A percentile compares a stretch with the other conserved stretches of the same genome.
Evolutionary conservation across 148 eudicot species (phyloP).

Genomic region (Fagopyrum esculentum): DNA sequence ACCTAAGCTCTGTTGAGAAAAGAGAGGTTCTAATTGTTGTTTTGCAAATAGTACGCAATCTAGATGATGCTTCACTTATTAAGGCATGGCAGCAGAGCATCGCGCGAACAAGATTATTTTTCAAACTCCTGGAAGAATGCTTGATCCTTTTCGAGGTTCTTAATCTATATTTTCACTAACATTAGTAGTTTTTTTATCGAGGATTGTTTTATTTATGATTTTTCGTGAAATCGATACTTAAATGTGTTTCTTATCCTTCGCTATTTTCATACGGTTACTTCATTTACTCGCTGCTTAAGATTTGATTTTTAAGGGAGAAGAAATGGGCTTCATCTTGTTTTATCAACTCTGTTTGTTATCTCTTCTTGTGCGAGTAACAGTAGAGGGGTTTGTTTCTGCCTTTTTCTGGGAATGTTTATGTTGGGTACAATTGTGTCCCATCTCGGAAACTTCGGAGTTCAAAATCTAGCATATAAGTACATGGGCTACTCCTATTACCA

Average conservation of each 20-base stretch:
- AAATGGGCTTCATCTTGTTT: neutral
- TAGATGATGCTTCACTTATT: constrained; percentile 88
- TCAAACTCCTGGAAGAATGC: constrained; percentile 94
- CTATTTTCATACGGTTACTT: neutral
- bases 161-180: neutral
- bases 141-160: constrained; percentile 80
- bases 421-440: no score
- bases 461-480: no score
- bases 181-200: neutral
- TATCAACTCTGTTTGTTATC: neutral
- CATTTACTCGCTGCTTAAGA: neutral
- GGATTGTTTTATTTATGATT: neutral
- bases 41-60: constrained; percentile 87
- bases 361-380: neutral
- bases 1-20: constrained; percentile 82
- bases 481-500: no score
- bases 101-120: constrained; percentile 94
- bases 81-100: constrained; percentile 99
- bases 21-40: constrained; percentile 85
- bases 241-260: neutral
- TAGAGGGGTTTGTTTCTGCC: neutral
- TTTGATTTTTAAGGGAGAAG: neutral
- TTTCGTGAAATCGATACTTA: neutral
- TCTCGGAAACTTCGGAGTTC: no score
- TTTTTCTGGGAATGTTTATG: neutral